Evolutionary conservation across 78 protist genomes (phyloP).

Genomic region (Polysphondylium violaceum): DNA sequence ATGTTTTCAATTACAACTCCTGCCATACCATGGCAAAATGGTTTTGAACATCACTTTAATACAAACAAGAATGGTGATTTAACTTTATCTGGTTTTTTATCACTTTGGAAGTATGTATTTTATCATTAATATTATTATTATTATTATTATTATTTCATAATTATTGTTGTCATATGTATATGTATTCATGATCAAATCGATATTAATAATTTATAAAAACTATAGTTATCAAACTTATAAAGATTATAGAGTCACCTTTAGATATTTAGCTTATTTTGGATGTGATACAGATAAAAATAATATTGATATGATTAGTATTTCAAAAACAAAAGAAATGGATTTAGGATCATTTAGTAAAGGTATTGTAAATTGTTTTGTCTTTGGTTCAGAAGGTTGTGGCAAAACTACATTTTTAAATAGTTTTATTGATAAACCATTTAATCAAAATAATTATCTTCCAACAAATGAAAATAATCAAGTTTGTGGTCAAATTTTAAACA

Average conservation of each 20-base stretch:
- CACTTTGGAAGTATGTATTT: conserved; percentile 10
- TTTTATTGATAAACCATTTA: conserved; percentile 24
- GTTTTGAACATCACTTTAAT: not conserved
- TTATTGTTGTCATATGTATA: not conserved
- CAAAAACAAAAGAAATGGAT: conserved; percentile 6
- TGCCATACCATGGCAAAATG: conserved; percentile 16
- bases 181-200: too few relatives aligned
- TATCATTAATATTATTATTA: not conserved
- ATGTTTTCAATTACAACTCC: conserved; percentile 44
- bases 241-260: conserved; percentile 19
- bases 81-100: conserved; percentile 7
- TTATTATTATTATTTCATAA: not conserved
- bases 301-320: conserved; percentile 13
- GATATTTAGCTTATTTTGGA: conserved; percentile 65
- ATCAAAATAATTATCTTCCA: conserved; percentile 1
- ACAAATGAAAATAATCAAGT: conserved; percentile 29
- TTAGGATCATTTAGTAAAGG: not conserved
- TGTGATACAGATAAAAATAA: conserved; percentile 33
- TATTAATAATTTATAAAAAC: too few relatives aligned
- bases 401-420: conserved; percentile 51
- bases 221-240: conserved; percentile 29
- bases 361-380: conserved; percentile 26
- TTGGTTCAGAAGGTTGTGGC: conserved; percentile 37
- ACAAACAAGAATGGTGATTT: not conserved
- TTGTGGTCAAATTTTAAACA: conserved; percentile 35